Conservation (phyloP, 108 stramenopile species). For the Craspedostauros australis region DNA sequence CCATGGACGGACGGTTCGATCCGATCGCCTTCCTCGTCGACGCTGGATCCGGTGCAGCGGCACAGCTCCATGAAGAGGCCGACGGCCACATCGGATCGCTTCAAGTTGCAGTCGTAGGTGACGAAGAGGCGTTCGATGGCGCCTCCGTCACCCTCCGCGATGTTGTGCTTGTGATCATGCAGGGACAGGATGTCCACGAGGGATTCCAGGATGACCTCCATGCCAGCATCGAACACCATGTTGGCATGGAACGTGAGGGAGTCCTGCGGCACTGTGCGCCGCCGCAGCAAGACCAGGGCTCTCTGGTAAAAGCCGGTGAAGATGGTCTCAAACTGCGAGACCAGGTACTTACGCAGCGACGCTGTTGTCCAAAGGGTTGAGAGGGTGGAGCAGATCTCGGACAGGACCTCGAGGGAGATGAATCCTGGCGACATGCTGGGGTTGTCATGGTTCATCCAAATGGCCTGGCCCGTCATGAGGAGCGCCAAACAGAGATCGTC, state of each 20-base stretch:
- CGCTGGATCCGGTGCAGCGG: conserved; percentile 70
- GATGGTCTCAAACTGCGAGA: conserved; percentile 71
- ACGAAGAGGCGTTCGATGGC: conserved; percentile 73
- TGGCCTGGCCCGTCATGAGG: conserved; percentile 74
- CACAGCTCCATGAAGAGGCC: conserved; percentile 72
- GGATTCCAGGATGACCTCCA: conserved; percentile 81
- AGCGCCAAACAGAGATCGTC: conserved; percentile 82
- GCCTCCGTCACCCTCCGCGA: conserved; percentile 37
- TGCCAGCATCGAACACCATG: conserved; percentile 68
- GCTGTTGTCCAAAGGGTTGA: conserved; percentile 61
- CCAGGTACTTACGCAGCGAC: conserved; percentile 39
- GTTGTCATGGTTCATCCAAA: conserved; percentile 64
- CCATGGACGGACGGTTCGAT: conserved; percentile 25
- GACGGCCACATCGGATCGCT: conserved; percentile 66
- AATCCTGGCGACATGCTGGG: conserved; percentile 29
- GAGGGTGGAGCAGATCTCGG: conserved; percentile 76
- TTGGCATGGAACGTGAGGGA: conserved; percentile 61
- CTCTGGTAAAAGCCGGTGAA: conserved; percentile 87
- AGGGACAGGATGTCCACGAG: conserved; percentile 74
- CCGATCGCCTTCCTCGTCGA: conserved; percentile 59
- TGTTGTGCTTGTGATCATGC: conserved; percentile 43
- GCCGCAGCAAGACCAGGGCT: conserved; percentile 64
- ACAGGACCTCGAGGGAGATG: conserved; percentile 62
- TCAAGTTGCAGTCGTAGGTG: conserved; percentile 73
- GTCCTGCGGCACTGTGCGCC: conserved; percentile 51